A percentile compares a stretch with the other conserved stretches of the same genome.
phyloP scores from a whole-genome alignment of 2,329 filamentous ascomycete species.

The Bipolaris zeicola region DNA sequence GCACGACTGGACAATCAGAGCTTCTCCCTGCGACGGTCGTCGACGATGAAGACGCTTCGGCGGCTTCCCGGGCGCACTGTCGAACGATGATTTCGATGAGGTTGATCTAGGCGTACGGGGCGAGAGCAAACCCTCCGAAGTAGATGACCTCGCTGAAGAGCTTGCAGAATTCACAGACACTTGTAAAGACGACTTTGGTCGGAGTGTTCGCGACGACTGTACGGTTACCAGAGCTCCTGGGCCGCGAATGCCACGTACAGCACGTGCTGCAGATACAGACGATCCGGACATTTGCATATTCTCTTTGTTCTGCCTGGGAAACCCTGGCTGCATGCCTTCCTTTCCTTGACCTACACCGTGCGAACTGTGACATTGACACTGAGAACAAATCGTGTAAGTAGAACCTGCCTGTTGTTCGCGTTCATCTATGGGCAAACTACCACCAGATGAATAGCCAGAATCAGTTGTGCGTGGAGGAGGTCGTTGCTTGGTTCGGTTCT shows the following conservation, averaged over 20 bases:
- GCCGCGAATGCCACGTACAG: neutral
- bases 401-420: slow-evolving; percentile 18
- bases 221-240: slow-evolving; percentile 3
- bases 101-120: slow-evolving; percentile 30
- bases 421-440: slow-evolving; percentile 29
- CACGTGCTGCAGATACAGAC: neutral
- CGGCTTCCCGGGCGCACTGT: slow-evolving; percentile 25
- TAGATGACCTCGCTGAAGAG: slow-evolving; percentile 13
- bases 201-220: slow-evolving; percentile 2
- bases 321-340: neutral
- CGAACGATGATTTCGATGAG: slow-evolving; percentile 24
- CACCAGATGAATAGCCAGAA: slow-evolving; percentile 50
- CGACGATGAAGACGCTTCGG: slow-evolving; percentile 41
- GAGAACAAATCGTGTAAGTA: slow-evolving; percentile 7
- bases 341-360: neutral
- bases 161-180: slow-evolving; percentile 16
- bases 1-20: slow-evolving; percentile 41
- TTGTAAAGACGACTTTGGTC: slow-evolving; percentile 15
- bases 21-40: slow-evolving; percentile 32
- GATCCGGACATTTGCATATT: neutral
- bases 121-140: slow-evolving; percentile 19
- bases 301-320: neutral
- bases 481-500: slow-evolving; percentile 16
- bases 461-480: slow-evolving; percentile 42
- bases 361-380: slow-evolving; percentile 13